A percentile compares a stretch with the other conserved stretches of the same genome.
Conservation (phyloP, 2,329 filamentous ascomycete species). For the Uncinocarpus reesii region DNA sequence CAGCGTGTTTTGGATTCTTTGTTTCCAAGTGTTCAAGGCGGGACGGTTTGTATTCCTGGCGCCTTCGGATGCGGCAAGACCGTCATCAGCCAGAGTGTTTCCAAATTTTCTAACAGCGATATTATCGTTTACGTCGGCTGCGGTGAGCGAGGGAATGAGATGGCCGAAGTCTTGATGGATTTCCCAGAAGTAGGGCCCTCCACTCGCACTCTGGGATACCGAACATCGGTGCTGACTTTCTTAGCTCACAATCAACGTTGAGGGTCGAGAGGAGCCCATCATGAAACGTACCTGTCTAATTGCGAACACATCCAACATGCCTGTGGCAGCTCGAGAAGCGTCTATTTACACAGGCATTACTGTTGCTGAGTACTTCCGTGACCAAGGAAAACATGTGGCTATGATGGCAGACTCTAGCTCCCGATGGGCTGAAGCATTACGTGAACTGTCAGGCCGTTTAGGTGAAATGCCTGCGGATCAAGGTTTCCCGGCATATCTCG, state of each 20-base stretch:
- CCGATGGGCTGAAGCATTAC: conserved; percentile 94
- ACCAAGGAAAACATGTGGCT: conserved; percentile 92
- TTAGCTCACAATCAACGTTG: conserved; percentile 77
- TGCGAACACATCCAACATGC: conserved; percentile 99
- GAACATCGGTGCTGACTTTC: not conserved
- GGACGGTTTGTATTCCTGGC: conserved; percentile 94
- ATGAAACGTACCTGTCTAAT: conserved; percentile 99
- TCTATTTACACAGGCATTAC: conserved; percentile 98
- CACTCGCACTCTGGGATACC: not conserved
- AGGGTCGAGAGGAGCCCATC: conserved; percentile 92
- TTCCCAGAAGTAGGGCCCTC: conserved; percentile 63
- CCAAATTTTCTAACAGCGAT: conserved; percentile 99
- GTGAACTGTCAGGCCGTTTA: conserved; percentile 95
- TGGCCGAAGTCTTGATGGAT: conserved; percentile 99
- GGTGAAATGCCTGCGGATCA: conserved; percentile 99
- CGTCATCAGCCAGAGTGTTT: conserved; percentile 95
- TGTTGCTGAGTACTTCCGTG: conserved; percentile 91
- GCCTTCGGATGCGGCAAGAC: conserved; percentile 99
- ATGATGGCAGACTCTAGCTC: conserved; percentile 99
- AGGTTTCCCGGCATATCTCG: conserved; percentile 95
- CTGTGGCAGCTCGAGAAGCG: conserved; percentile 92
- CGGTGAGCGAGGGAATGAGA: conserved; percentile 95
- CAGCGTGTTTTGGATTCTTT: conserved; percentile 93
- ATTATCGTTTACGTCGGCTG: conserved; percentile 95
- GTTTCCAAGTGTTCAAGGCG: conserved; percentile 92